Percentiles rank a stretch among this genome's conserved stretches.
Conservation (phyloP, 768 basidiomycete species). For the Lactarius psammicola region DNA sequence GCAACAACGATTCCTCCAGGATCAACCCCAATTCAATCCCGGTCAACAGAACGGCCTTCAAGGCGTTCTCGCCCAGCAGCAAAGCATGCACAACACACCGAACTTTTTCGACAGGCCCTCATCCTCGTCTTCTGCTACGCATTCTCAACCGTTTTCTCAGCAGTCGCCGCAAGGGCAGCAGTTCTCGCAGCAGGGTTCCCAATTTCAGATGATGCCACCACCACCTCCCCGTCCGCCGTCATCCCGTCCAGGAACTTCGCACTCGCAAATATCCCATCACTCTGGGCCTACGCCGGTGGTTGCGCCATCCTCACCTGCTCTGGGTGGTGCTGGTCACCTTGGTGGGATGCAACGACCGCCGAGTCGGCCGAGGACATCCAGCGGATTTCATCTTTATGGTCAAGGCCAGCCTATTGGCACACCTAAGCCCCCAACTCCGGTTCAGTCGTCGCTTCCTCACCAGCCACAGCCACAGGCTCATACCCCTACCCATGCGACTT, state of each 20-base stretch:
- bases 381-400: constrained; percentile 28
- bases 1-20: constrained; percentile 22
- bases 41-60: constrained; percentile 27
- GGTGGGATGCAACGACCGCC: constrained; percentile 34
- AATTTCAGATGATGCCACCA: constrained; percentile 29
- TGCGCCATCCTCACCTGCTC: constrained; percentile 23
- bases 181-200: constrained; percentile 21
- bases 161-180: constrained; percentile 26
- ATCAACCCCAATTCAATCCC: constrained; percentile 27
- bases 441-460: constrained; percentile 35
- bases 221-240: constrained; percentile 29
- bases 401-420: constrained; percentile 25
- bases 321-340: constrained; percentile 19
- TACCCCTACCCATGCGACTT: constrained; percentile 25
- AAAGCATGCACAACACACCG: constrained; percentile 23
- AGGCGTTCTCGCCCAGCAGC: constrained; percentile 26
- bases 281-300: constrained; percentile 9
- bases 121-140: constrained; percentile 20
- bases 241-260: constrained; percentile 28
- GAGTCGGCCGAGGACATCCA: constrained; percentile 32
- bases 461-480: constrained; percentile 32
- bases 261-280: constrained; percentile 28
- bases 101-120: constrained; percentile 27
- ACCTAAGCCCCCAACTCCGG: constrained; percentile 30
- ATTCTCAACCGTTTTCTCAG: constrained; percentile 24